Evolutionary conservation across 805 yeast species (phyloP).

Genomic region (Yamadazyma endophytica): DNA sequence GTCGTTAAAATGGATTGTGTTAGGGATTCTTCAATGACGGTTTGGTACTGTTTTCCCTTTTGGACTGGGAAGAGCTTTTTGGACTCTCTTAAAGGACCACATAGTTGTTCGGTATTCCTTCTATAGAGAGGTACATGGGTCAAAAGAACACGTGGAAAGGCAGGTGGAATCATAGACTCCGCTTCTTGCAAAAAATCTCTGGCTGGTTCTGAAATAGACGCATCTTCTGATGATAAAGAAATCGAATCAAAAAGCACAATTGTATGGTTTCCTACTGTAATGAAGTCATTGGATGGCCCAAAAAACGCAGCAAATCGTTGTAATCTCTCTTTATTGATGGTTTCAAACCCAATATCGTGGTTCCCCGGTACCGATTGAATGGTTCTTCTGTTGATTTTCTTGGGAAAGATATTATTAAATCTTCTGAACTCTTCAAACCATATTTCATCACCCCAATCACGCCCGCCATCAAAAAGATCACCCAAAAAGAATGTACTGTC

Average conservation of each 20-base stretch:
- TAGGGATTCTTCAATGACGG: constrained; percentile 60
- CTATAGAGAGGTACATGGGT: constrained; percentile 89
- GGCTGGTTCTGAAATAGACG: constrained; percentile 47
- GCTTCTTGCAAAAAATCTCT: constrained; percentile 44
- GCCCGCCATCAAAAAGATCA: constrained; percentile 92
- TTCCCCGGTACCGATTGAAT: constrained; percentile 69
- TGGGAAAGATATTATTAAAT: constrained; percentile 64
- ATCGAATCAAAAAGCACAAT: constrained; percentile 76
- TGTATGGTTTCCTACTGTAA: constrained; percentile 68
- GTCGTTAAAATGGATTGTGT: constrained; percentile 54
- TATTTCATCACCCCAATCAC: constrained; percentile 65
- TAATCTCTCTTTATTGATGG: constrained; percentile 52
- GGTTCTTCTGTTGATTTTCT: constrained; percentile 39
- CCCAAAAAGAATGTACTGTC: constrained; percentile 79
- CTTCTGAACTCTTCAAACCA: constrained; percentile 73
- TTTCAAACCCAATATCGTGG: constrained; percentile 94
- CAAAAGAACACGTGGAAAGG: constrained; percentile 62
- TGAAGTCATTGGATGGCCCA: constrained; percentile 61
- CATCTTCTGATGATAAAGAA: constrained; percentile 58
- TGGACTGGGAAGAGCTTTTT: constrained; percentile 58
- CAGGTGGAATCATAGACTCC: constrained; percentile 18
- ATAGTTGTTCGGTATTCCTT: constrained; percentile 52
- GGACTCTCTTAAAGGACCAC: constrained; percentile 80
- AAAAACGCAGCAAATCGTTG: constrained; percentile 66
- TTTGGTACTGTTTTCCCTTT: constrained; percentile 84